Conservation (phyloP, 2,329 filamentous ascomycete genomes). For the Colletotrichum phormii region DNA sequence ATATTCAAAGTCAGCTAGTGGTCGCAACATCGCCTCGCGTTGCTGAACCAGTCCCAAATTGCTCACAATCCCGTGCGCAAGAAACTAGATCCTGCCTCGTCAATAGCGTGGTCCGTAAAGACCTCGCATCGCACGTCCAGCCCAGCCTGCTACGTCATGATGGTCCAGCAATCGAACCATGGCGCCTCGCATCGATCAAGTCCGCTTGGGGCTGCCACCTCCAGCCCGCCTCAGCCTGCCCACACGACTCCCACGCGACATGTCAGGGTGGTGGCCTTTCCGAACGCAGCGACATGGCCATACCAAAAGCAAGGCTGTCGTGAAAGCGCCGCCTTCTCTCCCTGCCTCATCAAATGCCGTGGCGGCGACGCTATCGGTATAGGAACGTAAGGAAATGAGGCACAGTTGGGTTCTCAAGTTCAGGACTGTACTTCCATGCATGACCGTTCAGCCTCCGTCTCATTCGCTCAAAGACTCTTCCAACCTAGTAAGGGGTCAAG, state of each 20-base stretch:
- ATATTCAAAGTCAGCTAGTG: not conserved
- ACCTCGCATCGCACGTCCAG: constrained; percentile 14
- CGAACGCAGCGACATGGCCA: constrained; percentile 7
- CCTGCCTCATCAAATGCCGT: constrained; percentile 5
- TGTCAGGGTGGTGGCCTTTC: constrained; percentile 11
- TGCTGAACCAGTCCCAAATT: constrained; percentile 20
- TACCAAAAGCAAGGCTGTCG: not conserved
- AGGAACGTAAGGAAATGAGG: constrained; percentile 27
- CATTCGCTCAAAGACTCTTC: not conserved
- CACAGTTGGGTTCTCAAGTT: not conserved
- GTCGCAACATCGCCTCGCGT: constrained; percentile 9
- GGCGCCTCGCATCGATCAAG: constrained; percentile 26
- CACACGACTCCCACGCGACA: constrained; percentile 36
- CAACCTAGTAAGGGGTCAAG: not conserved
- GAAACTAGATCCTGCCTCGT: constrained; percentile 17
- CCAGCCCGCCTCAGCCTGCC: constrained; percentile 21
- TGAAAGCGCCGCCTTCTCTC: constrained; percentile 13
- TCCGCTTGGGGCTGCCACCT: constrained; percentile 19
- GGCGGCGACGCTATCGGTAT: constrained; percentile 16
- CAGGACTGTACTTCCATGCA: constrained; percentile 31
- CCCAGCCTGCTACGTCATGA: constrained; percentile 31
- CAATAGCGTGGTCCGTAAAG: constrained; percentile 21
- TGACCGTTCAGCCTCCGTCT: constrained; percentile 27
- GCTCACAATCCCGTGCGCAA: constrained; percentile 11
- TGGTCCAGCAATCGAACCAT: constrained; percentile 31